A percentile compares a stretch with the other conserved stretches of the same genome.
These are phyloP conservation scores for Panaeolus papilionaceus DNA, from an alignment of 768 basidiomycete species.

Conservation along the genomic window DNA sequence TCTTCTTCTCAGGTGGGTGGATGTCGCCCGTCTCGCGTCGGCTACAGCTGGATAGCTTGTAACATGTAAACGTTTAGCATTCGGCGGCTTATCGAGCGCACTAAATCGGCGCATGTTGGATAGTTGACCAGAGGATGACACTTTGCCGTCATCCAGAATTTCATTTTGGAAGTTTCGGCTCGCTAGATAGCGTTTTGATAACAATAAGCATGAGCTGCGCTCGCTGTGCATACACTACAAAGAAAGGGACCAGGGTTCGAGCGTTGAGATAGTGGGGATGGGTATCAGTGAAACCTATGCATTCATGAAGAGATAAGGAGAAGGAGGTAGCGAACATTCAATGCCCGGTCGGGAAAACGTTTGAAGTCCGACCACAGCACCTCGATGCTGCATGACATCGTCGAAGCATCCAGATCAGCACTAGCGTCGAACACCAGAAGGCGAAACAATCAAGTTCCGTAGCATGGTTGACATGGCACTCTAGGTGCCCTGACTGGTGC, in stretches of 20 bases:
- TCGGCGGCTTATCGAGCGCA: constrained; percentile 3
- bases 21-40: not conserved
- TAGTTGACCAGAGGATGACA: not conserved
- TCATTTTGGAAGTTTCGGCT: not conserved
- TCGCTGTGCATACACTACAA: not conserved
- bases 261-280: too few relatives aligned
- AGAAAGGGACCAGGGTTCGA: not conserved
- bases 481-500: not conserved
- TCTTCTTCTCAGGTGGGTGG: not conserved
- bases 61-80: not conserved
- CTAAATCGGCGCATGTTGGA: not conserved
- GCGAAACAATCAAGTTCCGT: constrained; percentile 7
- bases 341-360: not conserved
- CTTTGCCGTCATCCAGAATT: constrained; percentile 3
- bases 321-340: not conserved
- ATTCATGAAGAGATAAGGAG: not conserved
- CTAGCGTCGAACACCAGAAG: not conserved
- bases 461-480: not conserved
- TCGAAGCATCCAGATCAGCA: not conserved
- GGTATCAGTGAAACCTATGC: not conserved
- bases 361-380: not conserved
- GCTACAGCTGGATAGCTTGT: not conserved
- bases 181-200: not conserved
- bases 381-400: too few relatives aligned
- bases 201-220: not conserved